Percentiles rank a stretch among this genome's conserved stretches.
Evolutionary conservation across 345 rosid genomes (phyloP).

Genomic region (Gossypium longicalyx): DNA sequence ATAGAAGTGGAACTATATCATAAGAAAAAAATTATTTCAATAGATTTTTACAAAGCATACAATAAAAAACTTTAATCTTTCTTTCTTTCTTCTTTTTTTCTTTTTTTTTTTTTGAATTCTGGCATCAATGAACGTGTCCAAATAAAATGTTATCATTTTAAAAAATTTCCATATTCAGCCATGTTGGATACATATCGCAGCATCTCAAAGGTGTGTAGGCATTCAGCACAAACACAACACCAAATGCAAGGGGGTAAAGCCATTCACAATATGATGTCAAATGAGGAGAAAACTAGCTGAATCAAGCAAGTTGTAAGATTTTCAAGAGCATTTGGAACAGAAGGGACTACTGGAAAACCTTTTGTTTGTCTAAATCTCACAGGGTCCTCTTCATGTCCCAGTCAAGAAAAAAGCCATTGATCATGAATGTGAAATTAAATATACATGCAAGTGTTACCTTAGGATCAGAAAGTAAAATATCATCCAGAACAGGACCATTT

Average conservation of each 20-base stretch:
- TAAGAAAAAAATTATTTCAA: neutral
- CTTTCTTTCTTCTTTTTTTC: too few species aligned
- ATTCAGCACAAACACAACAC: neutral
- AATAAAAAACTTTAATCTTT: neutral
- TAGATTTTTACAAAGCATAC: neutral
- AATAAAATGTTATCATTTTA: too few species aligned
- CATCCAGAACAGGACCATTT: conserved; percentile 87
- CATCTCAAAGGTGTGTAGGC: neutral
- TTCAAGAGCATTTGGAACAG: neutral
- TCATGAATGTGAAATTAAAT: neutral
- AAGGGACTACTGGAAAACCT: neutral
- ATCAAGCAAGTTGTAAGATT: neutral
- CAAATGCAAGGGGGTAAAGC: neutral
- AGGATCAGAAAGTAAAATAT: conserved; percentile 70
- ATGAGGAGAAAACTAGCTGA: neutral
- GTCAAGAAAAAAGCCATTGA: neutral
- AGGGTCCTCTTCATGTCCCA: neutral
- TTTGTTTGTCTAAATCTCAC: neutral
- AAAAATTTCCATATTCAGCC: neutral
- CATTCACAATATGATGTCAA: neutral
- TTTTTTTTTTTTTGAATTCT: neutral
- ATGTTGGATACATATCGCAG: neutral
- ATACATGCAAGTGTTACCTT: conserved; percentile 43
- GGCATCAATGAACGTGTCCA: neutral
- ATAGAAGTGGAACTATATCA: neutral